Base-by-base conservation (phyloP, 495 filamentous ascomycete species). In the Annulohypoxylon stygium region DNA sequence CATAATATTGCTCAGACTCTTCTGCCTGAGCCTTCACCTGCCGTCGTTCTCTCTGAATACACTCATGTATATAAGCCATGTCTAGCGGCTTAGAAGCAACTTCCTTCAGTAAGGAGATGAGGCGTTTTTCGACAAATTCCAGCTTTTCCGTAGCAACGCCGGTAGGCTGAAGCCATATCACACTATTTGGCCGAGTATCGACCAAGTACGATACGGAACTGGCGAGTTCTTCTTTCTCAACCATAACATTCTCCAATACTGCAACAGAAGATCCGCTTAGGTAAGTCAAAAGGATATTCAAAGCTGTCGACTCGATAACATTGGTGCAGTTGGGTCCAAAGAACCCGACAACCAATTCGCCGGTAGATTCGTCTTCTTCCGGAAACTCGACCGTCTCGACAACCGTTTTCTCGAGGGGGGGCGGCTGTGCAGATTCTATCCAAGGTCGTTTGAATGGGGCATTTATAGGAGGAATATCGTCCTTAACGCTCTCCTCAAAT, bases 331-430 rank as follows among this genome's bases (percentile, higher is more conserved):
- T 85, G 0, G 96, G 97, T 39, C 96, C 96, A 62, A 98, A 87
- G 79, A 96, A 96, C 6, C 86, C 91, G 47, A 98, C 87, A 58
- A 91, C 77, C 48, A 98, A 88, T 76, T 98, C 94, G 41, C 96
- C 96, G 61, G 87, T 91, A 1, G 93, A 93, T 73, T 99, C 96
- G 71, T 99, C 96, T 76, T 97, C 95, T 80, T 99, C 97, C 0
- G 96, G 97, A 74, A 99, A 99, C 66, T 97, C 90, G 37, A 98
- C 90, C 5, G 84, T 92, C 75, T 94, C 86, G 53, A 94, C 81
- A 23, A 88, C 82, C 1, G 92, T 93, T 76, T 93, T 83, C 50
- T 86, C 82, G 26, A 98, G 79, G 0, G 88, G 80, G 8, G 93
- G 91, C 3, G 94, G 88, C 65, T 91, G 91, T 55, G 89, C 86